A percentile compares a stretch with the other conserved stretches of the same genome.
These are phyloP conservation scores for Xylaria flabelliformis DNA, from an alignment of 495 filamentous ascomycete species.

Conservation along the genomic window DNA sequence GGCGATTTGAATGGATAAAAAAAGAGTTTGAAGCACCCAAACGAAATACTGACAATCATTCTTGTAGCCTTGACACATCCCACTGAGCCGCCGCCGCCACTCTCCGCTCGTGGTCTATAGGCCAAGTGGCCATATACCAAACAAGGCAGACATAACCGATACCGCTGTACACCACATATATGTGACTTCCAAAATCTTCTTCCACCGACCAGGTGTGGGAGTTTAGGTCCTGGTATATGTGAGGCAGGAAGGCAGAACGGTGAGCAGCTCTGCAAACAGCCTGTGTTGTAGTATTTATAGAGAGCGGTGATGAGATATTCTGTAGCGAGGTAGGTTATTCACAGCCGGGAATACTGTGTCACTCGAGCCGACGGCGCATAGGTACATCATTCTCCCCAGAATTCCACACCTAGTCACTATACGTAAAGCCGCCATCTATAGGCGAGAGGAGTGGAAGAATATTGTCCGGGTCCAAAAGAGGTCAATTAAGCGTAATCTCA, in stretches of 20 bases:
- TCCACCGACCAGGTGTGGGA: background rate
- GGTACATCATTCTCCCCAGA: background rate
- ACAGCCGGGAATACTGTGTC: background rate
- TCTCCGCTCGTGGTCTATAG: background rate
- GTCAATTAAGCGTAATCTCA: background rate
- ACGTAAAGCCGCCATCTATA: background rate
- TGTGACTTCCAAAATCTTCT: background rate
- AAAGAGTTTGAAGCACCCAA: background rate
- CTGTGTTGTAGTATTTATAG: background rate
- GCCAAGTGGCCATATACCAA: background rate
- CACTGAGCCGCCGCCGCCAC: background rate
- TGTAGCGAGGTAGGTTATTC: background rate
- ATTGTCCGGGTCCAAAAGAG: background rate
- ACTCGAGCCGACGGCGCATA: background rate
- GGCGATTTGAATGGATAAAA: background rate
- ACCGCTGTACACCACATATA: background rate
- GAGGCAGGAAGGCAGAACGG: background rate
- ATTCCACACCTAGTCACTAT: background rate
- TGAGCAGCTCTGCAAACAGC: background rate
- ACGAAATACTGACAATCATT: background rate
- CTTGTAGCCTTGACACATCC: background rate
- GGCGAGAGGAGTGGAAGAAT: background rate
- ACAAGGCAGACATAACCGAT: background rate
- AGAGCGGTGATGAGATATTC: background rate
- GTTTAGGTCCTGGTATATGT: background rate